These are phyloP conservation scores for Paracoccidioides brasiliensis DNA, from an alignment of 2,329 filamentous ascomycete genomes.

Conservation along the genomic window DNA sequence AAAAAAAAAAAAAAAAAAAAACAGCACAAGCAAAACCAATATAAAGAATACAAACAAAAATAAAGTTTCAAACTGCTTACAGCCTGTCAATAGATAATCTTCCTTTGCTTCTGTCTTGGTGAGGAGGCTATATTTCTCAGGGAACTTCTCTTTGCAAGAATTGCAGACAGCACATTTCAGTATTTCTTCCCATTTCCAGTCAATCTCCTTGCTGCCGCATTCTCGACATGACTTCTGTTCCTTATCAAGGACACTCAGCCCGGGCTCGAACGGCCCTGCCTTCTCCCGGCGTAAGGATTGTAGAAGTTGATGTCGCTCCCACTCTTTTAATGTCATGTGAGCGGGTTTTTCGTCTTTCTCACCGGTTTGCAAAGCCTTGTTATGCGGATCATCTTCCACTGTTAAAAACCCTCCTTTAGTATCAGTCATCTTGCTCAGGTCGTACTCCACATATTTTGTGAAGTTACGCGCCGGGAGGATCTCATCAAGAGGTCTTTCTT, in stretches of 20 bases:
- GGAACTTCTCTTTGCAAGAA: constrained; percentile 73
- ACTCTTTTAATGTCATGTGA: constrained; percentile 80
- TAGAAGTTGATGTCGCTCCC: constrained; percentile 72
- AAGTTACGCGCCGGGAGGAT: constrained; percentile 78
- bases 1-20: too few relatives aligned
- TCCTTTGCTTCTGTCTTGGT: constrained; percentile 95
- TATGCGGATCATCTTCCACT: constrained; percentile 82
- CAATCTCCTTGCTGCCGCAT: constrained; percentile 73
- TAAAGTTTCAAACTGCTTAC: constrained; percentile 38
- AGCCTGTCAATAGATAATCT: constrained; percentile 89
- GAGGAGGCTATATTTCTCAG: constrained; percentile 86
- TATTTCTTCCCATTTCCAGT: constrained; percentile 86
- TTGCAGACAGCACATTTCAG: constrained; percentile 65
- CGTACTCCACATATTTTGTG: constrained; percentile 89
- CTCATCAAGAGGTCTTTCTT: constrained; percentile 31
- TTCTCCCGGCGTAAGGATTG: constrained; percentile 59
- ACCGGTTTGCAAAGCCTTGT: constrained; percentile 55
- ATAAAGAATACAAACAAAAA: not conserved
- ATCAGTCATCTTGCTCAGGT: constrained; percentile 95
- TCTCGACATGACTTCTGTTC: constrained; percentile 67
- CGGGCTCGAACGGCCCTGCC: constrained; percentile 76
- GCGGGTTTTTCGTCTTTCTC: constrained; percentile 55
- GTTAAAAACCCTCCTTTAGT: constrained; percentile 92
- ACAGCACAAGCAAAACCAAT: not conserved
- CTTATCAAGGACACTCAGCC: constrained; percentile 58